Evolutionary conservation across 2,329 filamentous ascomycete genomes (phyloP), one percentile per base, ranked within the genome.

Genomic region (Epichloe sibirici): DNA sequence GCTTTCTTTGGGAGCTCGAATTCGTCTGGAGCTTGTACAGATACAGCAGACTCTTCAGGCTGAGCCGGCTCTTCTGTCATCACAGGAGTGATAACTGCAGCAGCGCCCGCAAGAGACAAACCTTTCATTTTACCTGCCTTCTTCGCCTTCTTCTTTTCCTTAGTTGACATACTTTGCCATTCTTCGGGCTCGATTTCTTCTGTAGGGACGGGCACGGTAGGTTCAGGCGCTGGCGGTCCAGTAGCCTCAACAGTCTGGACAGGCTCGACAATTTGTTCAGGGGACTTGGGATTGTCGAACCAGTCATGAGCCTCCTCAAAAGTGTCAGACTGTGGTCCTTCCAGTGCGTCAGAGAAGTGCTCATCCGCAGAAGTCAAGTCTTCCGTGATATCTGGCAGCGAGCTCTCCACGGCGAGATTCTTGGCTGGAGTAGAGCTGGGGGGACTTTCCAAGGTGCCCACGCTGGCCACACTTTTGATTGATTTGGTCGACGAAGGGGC

Each of bases 321-420:
- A 2, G 49, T 54, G 34, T 63, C 58, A 23, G 61, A 59, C 3
- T 57, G 57, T 4, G 54, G 53, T 2, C 58, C 60, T 31, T 67
- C 66, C 7, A 60, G 25, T 9, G 66, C 66, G 40, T 70, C 67
- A 5, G 67, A 66, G 43, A 68, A 66, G 45, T 68, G 62, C 42
- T 69, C 66, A 49, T 69, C 66, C 12, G 62, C 61, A 37, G 68
- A 68, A 7, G 64, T 61, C 48, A 66, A 42, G 37, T 66, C 64
- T 8, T 70, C 67, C 5, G 57, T 17, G 35, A 58, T 57, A 7
- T 63, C 61, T 9, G 56, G 54, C 28, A 61, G 51, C 5, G 49
- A 48, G 11, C 56, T 57, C 3, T 53, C 52, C 15, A 45, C 51
- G 5, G 45, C 48, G 15, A 53, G 57, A 31, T 56, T 55, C 51